A percentile compares a stretch with the other conserved stretches of the same genome.
These are phyloP conservation scores for Sordaria brevicollis DNA, from an alignment of 495 filamentous ascomycete genomes.

Conservation along the genomic window DNA sequence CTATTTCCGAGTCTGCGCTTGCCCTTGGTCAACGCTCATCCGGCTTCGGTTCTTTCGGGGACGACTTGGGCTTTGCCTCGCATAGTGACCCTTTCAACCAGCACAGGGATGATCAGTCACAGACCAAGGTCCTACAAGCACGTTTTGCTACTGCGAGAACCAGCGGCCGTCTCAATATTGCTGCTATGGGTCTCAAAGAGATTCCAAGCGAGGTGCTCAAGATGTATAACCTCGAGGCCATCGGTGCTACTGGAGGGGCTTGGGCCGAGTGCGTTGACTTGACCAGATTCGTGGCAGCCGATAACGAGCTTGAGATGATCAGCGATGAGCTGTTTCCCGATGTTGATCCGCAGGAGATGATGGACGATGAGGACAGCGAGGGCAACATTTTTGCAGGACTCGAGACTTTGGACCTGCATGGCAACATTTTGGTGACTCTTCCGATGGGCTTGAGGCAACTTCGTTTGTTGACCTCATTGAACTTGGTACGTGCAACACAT, in stretches of 20 bases:
- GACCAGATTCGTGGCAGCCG: slow-evolving; percentile 77
- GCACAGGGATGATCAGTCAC: slow-evolving; percentile 44
- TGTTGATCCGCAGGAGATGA: slow-evolving; percentile 42
- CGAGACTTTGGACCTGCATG: slow-evolving; percentile 75
- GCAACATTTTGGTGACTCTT: slow-evolving; percentile 61
- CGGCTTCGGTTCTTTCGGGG: slow-evolving; percentile 34
- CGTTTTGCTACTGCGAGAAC: slow-evolving; percentile 65
- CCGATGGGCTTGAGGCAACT: slow-evolving; percentile 69
- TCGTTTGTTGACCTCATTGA: slow-evolving; percentile 63
- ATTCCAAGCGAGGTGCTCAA: slow-evolving; percentile 76
- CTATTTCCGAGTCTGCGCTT: slow-evolving; percentile 22
- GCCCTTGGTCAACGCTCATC: slow-evolving; percentile 28
- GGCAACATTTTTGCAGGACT: slow-evolving; percentile 76
- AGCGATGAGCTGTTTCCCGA: slow-evolving; percentile 70
- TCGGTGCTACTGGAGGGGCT: slow-evolving; percentile 42
- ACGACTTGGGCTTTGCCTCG: slow-evolving; percentile 45
- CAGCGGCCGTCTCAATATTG: slow-evolving; percentile 82
- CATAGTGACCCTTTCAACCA: slow-evolving; percentile 58
- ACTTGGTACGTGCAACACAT: slow-evolving; percentile 50
- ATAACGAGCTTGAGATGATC: slow-evolving; percentile 77
- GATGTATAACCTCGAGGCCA: slow-evolving; percentile 72
- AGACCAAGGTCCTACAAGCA: slow-evolving; percentile 58
- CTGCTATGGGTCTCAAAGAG: slow-evolving; percentile 67
- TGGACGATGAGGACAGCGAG: slow-evolving; percentile 50
- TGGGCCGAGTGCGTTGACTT: slow-evolving; percentile 96